Conservation (phyloP, 208 protist genomes). For the Trypanosoma boissoni region DNA sequence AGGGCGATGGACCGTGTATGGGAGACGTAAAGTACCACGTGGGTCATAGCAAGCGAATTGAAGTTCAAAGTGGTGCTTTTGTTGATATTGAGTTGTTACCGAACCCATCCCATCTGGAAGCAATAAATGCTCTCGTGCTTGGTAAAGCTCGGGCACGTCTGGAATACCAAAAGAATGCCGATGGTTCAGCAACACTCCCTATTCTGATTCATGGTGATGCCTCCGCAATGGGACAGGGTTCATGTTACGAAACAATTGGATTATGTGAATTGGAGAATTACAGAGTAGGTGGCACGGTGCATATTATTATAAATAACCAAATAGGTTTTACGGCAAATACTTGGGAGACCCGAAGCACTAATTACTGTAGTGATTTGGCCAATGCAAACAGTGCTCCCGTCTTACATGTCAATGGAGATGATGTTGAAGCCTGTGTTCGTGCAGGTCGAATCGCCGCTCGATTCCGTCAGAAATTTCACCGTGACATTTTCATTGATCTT, state of each 20-base stretch:
- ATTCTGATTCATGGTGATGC: constrained; percentile 98
- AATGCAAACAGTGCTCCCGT: constrained; percentile 95
- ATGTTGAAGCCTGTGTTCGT: constrained; percentile 93
- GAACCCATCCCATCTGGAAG: constrained; percentile 98
- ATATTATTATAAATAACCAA: constrained; percentile 99
- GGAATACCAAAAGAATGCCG: constrained; percentile 68
- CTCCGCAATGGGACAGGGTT: constrained; percentile 95
- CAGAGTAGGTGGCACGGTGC: constrained; percentile 96
- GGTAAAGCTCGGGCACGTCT: constrained; percentile 97
- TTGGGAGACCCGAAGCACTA: constrained; percentile 83
- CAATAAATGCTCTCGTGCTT: constrained; percentile 97
- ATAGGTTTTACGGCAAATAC: constrained; percentile 98
- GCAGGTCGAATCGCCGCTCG: constrained; percentile 86
- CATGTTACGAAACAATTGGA: constrained; percentile 97
- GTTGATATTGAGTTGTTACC: constrained; percentile 96
- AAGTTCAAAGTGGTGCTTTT: constrained; percentile 64
- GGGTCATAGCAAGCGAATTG: constrained; percentile 75
- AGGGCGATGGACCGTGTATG: constrained; percentile 34
- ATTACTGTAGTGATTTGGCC: constrained; percentile 97
- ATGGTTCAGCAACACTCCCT: constrained; percentile 66
- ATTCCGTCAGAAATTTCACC: constrained; percentile 93
- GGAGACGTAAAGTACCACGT: constrained; percentile 99
- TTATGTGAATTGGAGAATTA: constrained; percentile 94
- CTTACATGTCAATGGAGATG: constrained; percentile 98
- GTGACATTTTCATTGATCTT: constrained; percentile 96